Conservation (phyloP, 139 green algal genomes). For the Helicosporidium sp. region DNA sequence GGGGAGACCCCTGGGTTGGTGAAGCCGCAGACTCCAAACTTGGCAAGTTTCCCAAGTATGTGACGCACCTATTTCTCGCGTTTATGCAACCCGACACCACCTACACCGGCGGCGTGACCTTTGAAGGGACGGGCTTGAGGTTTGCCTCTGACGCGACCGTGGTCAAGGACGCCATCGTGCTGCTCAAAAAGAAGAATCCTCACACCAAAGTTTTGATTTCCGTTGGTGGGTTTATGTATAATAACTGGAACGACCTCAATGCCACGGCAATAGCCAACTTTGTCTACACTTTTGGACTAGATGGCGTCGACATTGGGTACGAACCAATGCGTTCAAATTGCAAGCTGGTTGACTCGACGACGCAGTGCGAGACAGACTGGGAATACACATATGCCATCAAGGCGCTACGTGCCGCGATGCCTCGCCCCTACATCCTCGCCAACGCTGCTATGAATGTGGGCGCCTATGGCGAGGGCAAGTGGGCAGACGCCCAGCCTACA, state of each 20-base stretch:
- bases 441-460: constrained; percentile 20
- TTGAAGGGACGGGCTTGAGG: constrained; percentile 14
- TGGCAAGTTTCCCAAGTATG: no score
- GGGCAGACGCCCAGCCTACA: background rate
- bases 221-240: constrained; percentile 23
- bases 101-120: constrained; percentile 18
- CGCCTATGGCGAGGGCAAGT: constrained; percentile 22
- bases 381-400: constrained; percentile 6
- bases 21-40: no score
- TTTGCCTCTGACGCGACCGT: constrained; percentile 14
- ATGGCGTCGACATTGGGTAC: constrained; percentile 23
- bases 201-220: constrained; percentile 23
- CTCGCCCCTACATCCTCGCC: constrained; percentile 14
- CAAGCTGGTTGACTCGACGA: no score
- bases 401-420: constrained; percentile 14
- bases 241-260: constrained; percentile 9
- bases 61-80: no score
- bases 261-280: constrained; percentile 15
- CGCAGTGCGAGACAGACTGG: constrained; percentile 17
- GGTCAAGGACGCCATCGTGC: constrained; percentile 14
- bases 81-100: no score
- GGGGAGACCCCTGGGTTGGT: background rate
- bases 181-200: constrained; percentile 20
- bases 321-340: no score
- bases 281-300: constrained; percentile 18